Conservation (phyloP, 257 asterid species). For the Galeopsis tetrahit region DNA sequence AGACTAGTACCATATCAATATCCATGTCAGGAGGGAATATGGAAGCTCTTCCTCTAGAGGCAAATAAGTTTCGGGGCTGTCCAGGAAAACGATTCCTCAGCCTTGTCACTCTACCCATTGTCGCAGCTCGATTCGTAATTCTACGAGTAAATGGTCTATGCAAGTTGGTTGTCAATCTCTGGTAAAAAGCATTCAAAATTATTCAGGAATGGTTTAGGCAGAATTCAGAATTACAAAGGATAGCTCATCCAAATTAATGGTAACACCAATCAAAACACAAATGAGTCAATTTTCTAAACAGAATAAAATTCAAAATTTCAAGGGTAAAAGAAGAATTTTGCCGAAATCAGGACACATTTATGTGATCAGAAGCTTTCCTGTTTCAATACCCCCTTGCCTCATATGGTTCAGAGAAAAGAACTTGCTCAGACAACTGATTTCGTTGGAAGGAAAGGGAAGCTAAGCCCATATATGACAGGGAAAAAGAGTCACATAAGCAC, state of each 20-base stretch:
- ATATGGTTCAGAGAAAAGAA: constrained; percentile 25
- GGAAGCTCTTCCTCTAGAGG: constrained; percentile 53
- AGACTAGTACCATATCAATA: constrained; percentile 66
- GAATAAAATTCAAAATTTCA: neutral
- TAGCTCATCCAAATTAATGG: constrained; percentile 9
- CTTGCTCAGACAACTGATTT: constrained; percentile 25
- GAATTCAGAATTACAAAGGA: constrained; percentile 8
- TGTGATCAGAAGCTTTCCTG: constrained; percentile 24
- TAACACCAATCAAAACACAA: constrained; percentile 19
- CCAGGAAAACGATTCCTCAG: constrained; percentile 76
- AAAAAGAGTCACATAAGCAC: constrained; percentile 3
- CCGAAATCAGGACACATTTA: constrained; percentile 7
- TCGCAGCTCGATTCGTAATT: constrained; percentile 49
- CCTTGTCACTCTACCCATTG: constrained; percentile 63
- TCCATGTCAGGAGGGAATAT: constrained; percentile 82
- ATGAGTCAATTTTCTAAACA: constrained; percentile 16
- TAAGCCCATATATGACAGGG: constrained; percentile 20
- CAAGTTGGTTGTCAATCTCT: constrained; percentile 53
- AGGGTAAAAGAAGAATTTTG: constrained; percentile 6
- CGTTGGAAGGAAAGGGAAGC: constrained; percentile 19
- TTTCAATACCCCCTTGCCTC: constrained; percentile 18
- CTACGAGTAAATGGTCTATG: constrained; percentile 59
- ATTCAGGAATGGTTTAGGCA: constrained; percentile 23
- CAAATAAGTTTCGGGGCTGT: constrained; percentile 56
- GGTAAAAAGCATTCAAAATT: constrained; percentile 34